These are phyloP conservation scores for Cronartium ribicola DNA, from an alignment of 1,284 basidiomycete genomes.

Conservation along the genomic window DNA sequence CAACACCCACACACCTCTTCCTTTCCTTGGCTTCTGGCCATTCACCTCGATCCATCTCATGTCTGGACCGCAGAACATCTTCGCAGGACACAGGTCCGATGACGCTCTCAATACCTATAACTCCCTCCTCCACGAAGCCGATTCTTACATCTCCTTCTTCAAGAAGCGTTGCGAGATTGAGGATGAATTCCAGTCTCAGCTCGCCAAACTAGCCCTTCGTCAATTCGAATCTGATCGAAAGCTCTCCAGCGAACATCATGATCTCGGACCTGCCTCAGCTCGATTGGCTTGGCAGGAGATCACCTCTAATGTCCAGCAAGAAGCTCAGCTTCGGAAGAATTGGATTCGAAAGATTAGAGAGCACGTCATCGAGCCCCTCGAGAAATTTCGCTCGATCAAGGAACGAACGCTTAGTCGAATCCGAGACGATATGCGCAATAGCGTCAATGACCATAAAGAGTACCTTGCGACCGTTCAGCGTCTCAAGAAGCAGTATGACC, in stretches of 20 bases:
- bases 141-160: slow-evolving; percentile 33
- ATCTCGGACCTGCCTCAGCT: slow-evolving; percentile 17
- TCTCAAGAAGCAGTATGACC: slow-evolving; percentile 39
- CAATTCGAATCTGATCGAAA: slow-evolving; percentile 32
- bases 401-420: slow-evolving; percentile 29
- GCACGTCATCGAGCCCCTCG: slow-evolving; percentile 35
- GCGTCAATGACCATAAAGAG: slow-evolving; percentile 29
- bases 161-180: slow-evolving; percentile 41
- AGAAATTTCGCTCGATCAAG: slow-evolving; percentile 16
- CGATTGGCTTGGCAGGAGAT: slow-evolving; percentile 31
- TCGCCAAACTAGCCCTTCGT: slow-evolving; percentile 14
- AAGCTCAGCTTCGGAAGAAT: slow-evolving; percentile 28
- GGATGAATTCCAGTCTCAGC: slow-evolving; percentile 30
- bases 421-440: slow-evolving; percentile 32
- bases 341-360: slow-evolving; percentile 30
- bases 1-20: background rate
- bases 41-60: background rate
- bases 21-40: background rate
- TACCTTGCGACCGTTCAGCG: slow-evolving; percentile 32
- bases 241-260: background rate
- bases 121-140: slow-evolving; percentile 18
- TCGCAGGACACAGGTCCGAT: slow-evolving; percentile 11
- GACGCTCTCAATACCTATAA: slow-evolving; percentile 24
- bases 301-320: slow-evolving; percentile 18
- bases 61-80: background rate